Evolutionary conservation across 441 rosid genomes (phyloP).

Genomic region (Euphorbia schlechtendalii): DNA sequence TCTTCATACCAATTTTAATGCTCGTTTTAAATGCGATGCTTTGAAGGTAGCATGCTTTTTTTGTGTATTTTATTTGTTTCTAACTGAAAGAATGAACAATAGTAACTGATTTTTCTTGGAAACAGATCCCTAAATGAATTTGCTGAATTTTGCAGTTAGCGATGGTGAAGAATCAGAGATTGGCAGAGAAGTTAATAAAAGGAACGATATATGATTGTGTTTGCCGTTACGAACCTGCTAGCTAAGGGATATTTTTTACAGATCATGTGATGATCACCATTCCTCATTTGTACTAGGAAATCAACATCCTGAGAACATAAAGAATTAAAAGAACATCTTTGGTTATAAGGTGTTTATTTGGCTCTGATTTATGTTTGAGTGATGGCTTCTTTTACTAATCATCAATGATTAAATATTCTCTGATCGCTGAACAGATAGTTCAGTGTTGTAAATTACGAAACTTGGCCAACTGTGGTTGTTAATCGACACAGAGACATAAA

Average conservation of each 20-base stretch:
- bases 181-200: slow-evolving; percentile 79
- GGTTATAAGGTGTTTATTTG: too few relatives aligned
- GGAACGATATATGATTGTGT: slow-evolving; percentile 92
- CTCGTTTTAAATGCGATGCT: slow-evolving; percentile 79
- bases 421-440: not conserved
- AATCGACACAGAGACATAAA: not conserved
- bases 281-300: not conserved
- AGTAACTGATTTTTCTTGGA: not conserved
- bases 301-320: too few relatives aligned
- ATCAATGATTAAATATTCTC: too few relatives aligned
- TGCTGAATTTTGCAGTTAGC: slow-evolving; percentile 61
- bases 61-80: not conserved
- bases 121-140: too few relatives aligned
- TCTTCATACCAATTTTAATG: slow-evolving; percentile 86
- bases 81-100: not conserved
- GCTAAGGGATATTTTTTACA: slow-evolving; percentile 16
- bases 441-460: not conserved
- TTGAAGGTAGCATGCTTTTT: slow-evolving; percentile 53
- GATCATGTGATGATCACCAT: not conserved
- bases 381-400: not conserved
- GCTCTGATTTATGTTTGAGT: not conserved
- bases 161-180: slow-evolving; percentile 98
- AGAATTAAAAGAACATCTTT: too few relatives aligned
- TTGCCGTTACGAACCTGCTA: slow-evolving; percentile 79
- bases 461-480: not conserved